Base-by-base conservation (phyloP, 208 protist genomes). In the Herpetomonas muscarum region DNA sequence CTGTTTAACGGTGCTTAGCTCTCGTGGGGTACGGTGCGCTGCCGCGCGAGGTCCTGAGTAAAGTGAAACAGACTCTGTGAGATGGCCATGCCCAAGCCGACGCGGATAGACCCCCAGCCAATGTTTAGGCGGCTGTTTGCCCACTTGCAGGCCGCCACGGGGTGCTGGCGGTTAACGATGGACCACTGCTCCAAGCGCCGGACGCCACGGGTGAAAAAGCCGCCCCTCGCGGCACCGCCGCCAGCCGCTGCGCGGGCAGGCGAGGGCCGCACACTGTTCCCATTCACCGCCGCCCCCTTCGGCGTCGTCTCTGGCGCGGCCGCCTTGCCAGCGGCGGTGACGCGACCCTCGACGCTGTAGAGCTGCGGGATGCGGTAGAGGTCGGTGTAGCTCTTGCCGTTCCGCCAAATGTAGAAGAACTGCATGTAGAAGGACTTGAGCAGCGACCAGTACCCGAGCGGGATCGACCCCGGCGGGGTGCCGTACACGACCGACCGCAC, bases 1-100 rank as follows among this genome's bases (percentile, higher is more conserved):
- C n/a, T n/a, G n/a, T n/a, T n/a, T n/a, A n/a, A n/a, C 9, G 13
- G 9, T 39, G 34, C 34, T 13, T 39, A 39, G 9, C 34, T 13
- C 34, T 13, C 34, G 34, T 47, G 42, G 12, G 21, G 42, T 47
- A 5, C 42, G 60, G 0, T 70, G 37, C 30, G 41, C 15, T 50
- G 58, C 17, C 67, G 51, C 12, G 51, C 63, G 28, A 75, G 61
- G 51, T 91, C 74, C 54, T 96, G 89, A 9, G 72, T 48, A 1
- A 89, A 54, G 59, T 89, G 76, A 42, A 96, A 96, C 17, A 90
- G 42, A 31, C 77, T 84, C 61, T 96, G 90, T 2, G 80, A 74
- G 49, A 93, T 78, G 2, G 90, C 85, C 90, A 96, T 93, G 2
- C 90, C 90, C 2, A 96, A 55, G 0, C 90, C 90, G 17, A 96